Percentiles rank a stretch among this genome's conserved stretches.
Evolutionary conservation across 78 protist species (phyloP).

Genomic region (Capsaspora owczarzaki): DNA sequence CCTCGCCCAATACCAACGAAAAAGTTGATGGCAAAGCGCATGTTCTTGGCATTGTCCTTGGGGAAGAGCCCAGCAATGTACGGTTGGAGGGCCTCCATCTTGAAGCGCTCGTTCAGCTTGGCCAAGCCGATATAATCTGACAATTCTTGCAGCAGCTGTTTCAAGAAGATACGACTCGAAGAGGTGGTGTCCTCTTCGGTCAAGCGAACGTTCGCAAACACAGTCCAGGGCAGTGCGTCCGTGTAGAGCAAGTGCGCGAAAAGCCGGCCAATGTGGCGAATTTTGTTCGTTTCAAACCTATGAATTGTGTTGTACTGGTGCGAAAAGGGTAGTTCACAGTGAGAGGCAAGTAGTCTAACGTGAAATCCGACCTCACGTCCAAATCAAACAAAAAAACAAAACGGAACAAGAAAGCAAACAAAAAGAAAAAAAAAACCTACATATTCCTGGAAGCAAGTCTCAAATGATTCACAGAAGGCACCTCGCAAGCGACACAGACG

Average conservation of each 20-base stretch:
- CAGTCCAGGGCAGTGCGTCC: constrained; percentile 59
- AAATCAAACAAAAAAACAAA: not conserved
- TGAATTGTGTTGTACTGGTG: constrained; percentile 68
- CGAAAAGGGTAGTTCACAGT: not conserved
- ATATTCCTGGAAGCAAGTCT: constrained; percentile 26
- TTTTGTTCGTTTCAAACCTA: constrained; percentile 80
- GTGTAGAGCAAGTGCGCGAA: constrained; percentile 64
- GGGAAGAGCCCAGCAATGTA: constrained; percentile 68
- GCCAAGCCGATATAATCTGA: not conserved
- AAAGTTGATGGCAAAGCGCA: constrained; percentile 93
- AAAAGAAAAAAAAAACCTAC: not conserved
- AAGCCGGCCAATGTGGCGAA: constrained; percentile 59
- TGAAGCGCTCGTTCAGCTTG: constrained; percentile 28
- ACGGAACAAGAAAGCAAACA: not conserved
- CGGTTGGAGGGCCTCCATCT: not conserved
- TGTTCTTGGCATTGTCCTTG: constrained; percentile 73
- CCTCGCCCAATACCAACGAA: constrained; percentile 89
- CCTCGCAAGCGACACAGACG: not conserved
- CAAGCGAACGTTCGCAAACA: constrained; percentile 36
- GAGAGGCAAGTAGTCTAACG: not conserved
- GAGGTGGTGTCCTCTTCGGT: constrained; percentile 82
- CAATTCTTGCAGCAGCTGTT: constrained; percentile 80
- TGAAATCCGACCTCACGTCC: too few relatives aligned
- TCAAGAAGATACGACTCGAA: constrained; percentile 89
- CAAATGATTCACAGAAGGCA: constrained; percentile 21